Percentiles rank a stretch among this genome's conserved stretches.
These are phyloP conservation scores for Chlamydomonas sp. DNA, from an alignment of 139 green algal genomes.

Conservation along the genomic window DNA sequence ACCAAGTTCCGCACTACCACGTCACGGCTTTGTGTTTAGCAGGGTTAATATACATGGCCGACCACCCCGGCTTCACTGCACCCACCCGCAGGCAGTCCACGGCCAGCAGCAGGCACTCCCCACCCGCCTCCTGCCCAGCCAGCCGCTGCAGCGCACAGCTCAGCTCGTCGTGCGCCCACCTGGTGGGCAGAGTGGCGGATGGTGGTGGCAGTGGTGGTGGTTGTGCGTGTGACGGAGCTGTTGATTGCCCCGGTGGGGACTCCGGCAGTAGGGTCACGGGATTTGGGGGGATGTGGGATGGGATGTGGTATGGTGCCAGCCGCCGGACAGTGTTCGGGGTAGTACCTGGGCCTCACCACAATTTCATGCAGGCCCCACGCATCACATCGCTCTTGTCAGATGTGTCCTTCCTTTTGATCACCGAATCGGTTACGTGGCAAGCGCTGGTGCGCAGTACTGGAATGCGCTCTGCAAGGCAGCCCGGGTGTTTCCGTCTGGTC, in stretches of 20 bases:
- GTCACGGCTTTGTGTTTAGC: too few relatives aligned
- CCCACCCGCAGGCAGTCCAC: constrained; percentile 10
- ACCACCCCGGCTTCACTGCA: neutral
- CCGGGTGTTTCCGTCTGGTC: too few relatives aligned
- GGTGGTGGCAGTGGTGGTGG: neutral
- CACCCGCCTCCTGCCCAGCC: neutral
- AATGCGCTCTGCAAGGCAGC: too few relatives aligned
- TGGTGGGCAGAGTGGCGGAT: neutral
- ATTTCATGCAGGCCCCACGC: too few relatives aligned
- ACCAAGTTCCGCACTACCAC: too few relatives aligned
- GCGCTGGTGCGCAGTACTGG: too few relatives aligned
- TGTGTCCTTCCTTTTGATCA: too few relatives aligned
- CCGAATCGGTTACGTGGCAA: too few relatives aligned
- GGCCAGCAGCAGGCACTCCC: constrained; percentile 35
- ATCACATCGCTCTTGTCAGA: too few relatives aligned
- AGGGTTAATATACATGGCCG: neutral
- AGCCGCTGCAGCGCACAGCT: neutral
- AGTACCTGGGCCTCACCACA: too few relatives aligned
- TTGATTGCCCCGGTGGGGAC: neutral
- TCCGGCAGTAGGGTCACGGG: neutral
- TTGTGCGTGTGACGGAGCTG: neutral
- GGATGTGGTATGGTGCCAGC: neutral
- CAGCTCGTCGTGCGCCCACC: constrained; percentile 1
- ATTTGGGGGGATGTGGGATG: neutral
- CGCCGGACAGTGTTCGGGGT: neutral